These are phyloP conservation scores for Talaromyces albobiverticillius DNA, from an alignment of 2,329 filamentous ascomycete genomes.

Conservation along the genomic window DNA sequence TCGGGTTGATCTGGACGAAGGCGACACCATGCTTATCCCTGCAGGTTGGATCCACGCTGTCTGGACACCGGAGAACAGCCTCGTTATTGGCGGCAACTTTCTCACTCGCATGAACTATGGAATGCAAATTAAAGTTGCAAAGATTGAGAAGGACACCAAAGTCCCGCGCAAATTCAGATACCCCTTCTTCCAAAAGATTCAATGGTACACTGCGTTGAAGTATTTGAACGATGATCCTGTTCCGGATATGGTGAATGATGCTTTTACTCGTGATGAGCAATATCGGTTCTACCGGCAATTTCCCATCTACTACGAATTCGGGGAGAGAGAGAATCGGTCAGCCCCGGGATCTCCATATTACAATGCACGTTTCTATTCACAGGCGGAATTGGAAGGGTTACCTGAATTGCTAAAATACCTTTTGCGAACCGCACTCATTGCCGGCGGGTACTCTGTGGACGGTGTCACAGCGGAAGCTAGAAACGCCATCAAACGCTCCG, in stretches of 20 bases:
- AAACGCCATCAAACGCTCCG: slow-evolving; percentile 60
- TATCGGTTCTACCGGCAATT: slow-evolving; percentile 52
- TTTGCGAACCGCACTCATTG: slow-evolving; percentile 61
- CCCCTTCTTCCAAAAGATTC: slow-evolving; percentile 66
- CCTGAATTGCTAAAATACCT: slow-evolving; percentile 60
- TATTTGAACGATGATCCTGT: slow-evolving; percentile 64
- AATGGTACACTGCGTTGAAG: slow-evolving; percentile 65
- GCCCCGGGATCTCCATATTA: slow-evolving; percentile 52
- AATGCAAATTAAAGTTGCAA: slow-evolving; percentile 64
- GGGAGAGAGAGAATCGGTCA: slow-evolving; percentile 52
- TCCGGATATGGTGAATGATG: slow-evolving; percentile 54
- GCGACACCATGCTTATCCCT: slow-evolving; percentile 69
- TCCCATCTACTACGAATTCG: slow-evolving; percentile 59
- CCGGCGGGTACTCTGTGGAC: slow-evolving; percentile 57
- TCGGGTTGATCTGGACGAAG: slow-evolving; percentile 62
- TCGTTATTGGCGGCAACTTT: slow-evolving; percentile 71
- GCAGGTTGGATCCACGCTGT: slow-evolving; percentile 72
- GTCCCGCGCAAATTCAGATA: slow-evolving; percentile 65
- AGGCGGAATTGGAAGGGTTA: slow-evolving; percentile 60
- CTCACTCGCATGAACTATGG: slow-evolving; percentile 63
- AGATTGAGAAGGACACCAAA: slow-evolving; percentile 66
- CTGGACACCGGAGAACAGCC: slow-evolving; percentile 66
- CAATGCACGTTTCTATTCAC: slow-evolving; percentile 61
- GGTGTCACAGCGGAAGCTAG: slow-evolving; percentile 57
- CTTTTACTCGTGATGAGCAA: slow-evolving; percentile 54